Conservation (phyloP, 306 rosid genomes). For the Urtica urens region DNA sequence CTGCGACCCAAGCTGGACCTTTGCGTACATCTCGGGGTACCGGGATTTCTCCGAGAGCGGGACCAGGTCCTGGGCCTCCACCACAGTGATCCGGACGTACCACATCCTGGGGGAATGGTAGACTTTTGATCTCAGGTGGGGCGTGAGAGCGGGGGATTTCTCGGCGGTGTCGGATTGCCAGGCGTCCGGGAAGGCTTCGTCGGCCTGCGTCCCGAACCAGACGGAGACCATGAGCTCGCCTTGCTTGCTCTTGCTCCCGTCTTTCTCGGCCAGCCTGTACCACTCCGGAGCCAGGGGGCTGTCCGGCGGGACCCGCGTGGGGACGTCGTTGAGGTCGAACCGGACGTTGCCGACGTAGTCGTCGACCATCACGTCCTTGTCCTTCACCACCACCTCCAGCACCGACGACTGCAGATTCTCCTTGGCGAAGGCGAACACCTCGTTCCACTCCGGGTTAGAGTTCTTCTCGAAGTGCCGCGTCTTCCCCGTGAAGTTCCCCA, state of each 20-base stretch:
- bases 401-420: conserved; percentile 36
- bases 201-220: conserved; percentile 95
- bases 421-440: conserved; percentile 77
- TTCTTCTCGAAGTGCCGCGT: conserved; percentile 62
- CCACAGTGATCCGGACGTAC: conserved; percentile 62
- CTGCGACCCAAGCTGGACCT: conserved; percentile 69
- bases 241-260: conserved; percentile 33
- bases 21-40: conserved; percentile 51
- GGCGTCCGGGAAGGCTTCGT: conserved; percentile 91
- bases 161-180: conserved; percentile 93
- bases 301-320: conserved; percentile 63
- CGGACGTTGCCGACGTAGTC: conserved; percentile 54
- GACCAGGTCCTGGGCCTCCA: conserved; percentile 83
- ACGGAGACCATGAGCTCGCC: conserved; percentile 97
- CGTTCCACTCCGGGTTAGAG: conserved; percentile 74
- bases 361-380: conserved; percentile 54
- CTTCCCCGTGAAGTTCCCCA: conserved; percentile 73
- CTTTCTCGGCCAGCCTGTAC: conserved; percentile 60
- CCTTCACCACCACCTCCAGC: conserved; percentile 65
- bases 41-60: conserved; percentile 52
- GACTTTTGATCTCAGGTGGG: conserved; percentile 65
- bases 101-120: conserved; percentile 76
- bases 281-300: conserved; percentile 97
- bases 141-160: conserved; percentile 20
- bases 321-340: conserved; percentile 66